phyloP scores from a whole-genome alignment of 352 stramenopile genomes.

The Peronospora belbahrii region DNA sequence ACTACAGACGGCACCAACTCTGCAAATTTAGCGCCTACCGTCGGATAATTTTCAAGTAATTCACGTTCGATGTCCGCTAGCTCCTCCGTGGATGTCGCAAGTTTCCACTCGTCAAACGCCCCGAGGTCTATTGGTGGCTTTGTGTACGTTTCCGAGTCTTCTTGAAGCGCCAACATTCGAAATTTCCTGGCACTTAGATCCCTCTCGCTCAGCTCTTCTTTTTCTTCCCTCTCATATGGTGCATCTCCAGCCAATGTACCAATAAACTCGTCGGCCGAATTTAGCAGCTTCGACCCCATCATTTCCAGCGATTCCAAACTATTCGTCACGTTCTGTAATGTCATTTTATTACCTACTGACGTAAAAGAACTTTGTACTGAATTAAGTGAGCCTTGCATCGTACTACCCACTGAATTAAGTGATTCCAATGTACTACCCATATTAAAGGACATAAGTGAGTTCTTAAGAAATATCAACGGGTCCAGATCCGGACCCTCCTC shows the following conservation, averaged over 20 bases:
- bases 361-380: slow-evolving; percentile 26
- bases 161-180: slow-evolving; percentile 50
- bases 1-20: slow-evolving; percentile 54
- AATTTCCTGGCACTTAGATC: slow-evolving; percentile 46
- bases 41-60: slow-evolving; percentile 57
- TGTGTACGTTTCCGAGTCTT: slow-evolving; percentile 57
- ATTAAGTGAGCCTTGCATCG: slow-evolving; percentile 21
- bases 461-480: slow-evolving; percentile 17
- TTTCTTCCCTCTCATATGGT: slow-evolving; percentile 20
- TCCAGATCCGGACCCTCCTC: slow-evolving; percentile 6
- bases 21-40: slow-evolving; percentile 41
- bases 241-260: slow-evolving; percentile 34
- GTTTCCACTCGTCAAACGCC: slow-evolving; percentile 61
- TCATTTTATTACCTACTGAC: slow-evolving; percentile 29
- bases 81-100: slow-evolving; percentile 24
- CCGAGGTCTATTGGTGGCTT: slow-evolving; percentile 45
- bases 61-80: slow-evolving; percentile 39
- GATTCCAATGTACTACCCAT: slow-evolving; percentile 21
- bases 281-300: slow-evolving; percentile 62
- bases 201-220: slow-evolving; percentile 28
- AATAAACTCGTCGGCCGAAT: slow-evolving; percentile 57
- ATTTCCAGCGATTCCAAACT: slow-evolving; percentile 41
- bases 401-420: slow-evolving; percentile 34
- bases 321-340: slow-evolving; percentile 22
- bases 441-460: slow-evolving; percentile 56